phyloP scores from a whole-genome alignment of 2,329 filamentous ascomycete genomes.

The Fusarium sacchari region DNA sequence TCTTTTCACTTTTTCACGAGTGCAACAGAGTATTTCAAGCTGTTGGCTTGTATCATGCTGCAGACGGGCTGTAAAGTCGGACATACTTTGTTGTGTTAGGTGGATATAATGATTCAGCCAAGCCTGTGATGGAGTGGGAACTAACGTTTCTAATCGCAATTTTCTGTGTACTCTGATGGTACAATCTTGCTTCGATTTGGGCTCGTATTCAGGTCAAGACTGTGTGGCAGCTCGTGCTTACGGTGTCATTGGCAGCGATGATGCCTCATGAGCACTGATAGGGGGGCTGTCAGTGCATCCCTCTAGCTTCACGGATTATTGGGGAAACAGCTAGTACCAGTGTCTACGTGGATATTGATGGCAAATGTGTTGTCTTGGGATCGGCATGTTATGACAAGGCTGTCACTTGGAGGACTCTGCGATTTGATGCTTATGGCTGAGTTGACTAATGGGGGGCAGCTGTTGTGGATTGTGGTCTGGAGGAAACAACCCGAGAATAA shows the following conservation, averaged over 20 bases:
- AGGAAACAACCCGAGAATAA: slow-evolving; percentile 20
- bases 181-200: neutral
- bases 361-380: neutral
- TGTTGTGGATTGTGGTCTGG: neutral
- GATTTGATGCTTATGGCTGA: neutral
- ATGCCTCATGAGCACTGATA: neutral
- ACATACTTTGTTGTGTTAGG: neutral
- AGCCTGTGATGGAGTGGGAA: neutral
- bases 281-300: neutral
- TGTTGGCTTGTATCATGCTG: neutral
- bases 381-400: neutral
- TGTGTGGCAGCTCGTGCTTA: neutral
- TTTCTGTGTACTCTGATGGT: neutral
- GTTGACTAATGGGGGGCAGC: neutral
- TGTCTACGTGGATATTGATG: neutral
- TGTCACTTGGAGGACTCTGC: neutral
- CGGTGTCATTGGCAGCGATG: neutral
- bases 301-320: neutral
- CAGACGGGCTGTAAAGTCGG: neutral
- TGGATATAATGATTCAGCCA: neutral
- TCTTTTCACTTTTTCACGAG: neutral
- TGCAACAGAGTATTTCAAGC: neutral
- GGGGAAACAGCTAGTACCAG: neutral
- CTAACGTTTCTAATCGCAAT: neutral
- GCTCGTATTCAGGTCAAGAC: neutral